Base-by-base conservation (phyloP, 106 monocot genomes). In the Triglochin maritima region DNA sequence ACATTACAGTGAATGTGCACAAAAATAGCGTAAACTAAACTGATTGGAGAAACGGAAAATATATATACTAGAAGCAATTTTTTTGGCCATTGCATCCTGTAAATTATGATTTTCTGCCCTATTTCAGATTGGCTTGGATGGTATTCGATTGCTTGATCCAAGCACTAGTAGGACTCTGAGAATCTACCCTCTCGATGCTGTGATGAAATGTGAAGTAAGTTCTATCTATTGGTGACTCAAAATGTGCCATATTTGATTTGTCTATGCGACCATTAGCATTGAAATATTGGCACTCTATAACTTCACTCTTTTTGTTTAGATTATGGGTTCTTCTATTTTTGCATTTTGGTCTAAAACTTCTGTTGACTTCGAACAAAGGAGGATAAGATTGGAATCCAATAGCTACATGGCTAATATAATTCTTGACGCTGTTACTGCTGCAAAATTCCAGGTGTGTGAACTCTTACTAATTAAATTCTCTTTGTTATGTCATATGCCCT, bases 81-180 rank as follows among this genome's bases (percentile, higher is more conserved):
- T 29, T 29, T 29, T 29, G 29, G 29, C 29, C 29, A 29, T 29
- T 29, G 29, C 29, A 29, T 29, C 29, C 29, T 29, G 29, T 29
- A 29, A 29, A 29, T 29, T 29, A 29, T 29, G 29, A 29, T 0
- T 29, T 29, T 29, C 29, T 29, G 29, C 29, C 29, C 29, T 62
- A 62, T 52, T 52, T 47, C 72, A 95, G 94, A 80, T 95, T 90
- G 94, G 94, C 44, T 83, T 95, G 74, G 90, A 95, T 90, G 94
- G 94, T 43, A 87, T 95, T 78, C 87, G 90, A 59, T 90, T 95
- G 87, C 87, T 90, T 60, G 94, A 95, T 67, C 90, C 94, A 43
- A 85, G 75, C 77, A 87, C 77, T 62, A 80, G 60, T 58, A 79
- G 90, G 57, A 95, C 75, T 59, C 70, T 95, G 79, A 87, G 94